These are phyloP conservation scores for Russula brevipes DNA, from an alignment of 768 basidiomycete species.

Conservation along the genomic window DNA sequence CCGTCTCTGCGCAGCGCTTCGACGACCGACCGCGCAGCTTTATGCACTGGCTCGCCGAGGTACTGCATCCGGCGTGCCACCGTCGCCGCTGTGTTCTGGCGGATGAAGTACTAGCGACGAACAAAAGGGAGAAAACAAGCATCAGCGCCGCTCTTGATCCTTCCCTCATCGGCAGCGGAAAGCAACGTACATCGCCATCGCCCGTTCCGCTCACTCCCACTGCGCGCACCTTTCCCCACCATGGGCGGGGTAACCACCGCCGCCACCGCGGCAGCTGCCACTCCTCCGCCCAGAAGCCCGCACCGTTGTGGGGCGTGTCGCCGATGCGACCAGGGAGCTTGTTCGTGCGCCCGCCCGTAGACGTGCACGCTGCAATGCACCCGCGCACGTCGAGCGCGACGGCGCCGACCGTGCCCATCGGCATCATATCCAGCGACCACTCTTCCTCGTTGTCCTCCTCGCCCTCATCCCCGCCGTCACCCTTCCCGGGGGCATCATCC, in stretches of 20 bases:
- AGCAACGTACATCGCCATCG: slow-evolving; percentile 37
- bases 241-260: slow-evolving; percentile 37
- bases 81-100: slow-evolving; percentile 58
- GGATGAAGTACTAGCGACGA: slow-evolving; percentile 62
- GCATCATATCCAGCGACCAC: slow-evolving; percentile 49
- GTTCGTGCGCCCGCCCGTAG: slow-evolving; percentile 79
- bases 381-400: slow-evolving; percentile 73
- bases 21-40: slow-evolving; percentile 53
- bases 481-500: slow-evolving; percentile 44
- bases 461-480: slow-evolving; percentile 22
- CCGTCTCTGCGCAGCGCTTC: slow-evolving; percentile 53
- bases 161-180: neutral
- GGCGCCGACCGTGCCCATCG: slow-evolving; percentile 80
- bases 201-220: slow-evolving; percentile 83
- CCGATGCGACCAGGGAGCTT: slow-evolving; percentile 81
- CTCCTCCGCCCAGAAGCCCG: slow-evolving; percentile 82
- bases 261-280: slow-evolving; percentile 44
- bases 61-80: slow-evolving; percentile 64
- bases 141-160: neutral
- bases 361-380: slow-evolving; percentile 67
- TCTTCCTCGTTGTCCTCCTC: slow-evolving; percentile 25
- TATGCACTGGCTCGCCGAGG: slow-evolving; percentile 48
- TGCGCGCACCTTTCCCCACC: slow-evolving; percentile 37
- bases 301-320: slow-evolving; percentile 73
- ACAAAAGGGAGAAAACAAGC: no score